These are phyloP conservation scores for Lachancea meyersii DNA, from an alignment of 805 yeast genomes.

Conservation along the genomic window DNA sequence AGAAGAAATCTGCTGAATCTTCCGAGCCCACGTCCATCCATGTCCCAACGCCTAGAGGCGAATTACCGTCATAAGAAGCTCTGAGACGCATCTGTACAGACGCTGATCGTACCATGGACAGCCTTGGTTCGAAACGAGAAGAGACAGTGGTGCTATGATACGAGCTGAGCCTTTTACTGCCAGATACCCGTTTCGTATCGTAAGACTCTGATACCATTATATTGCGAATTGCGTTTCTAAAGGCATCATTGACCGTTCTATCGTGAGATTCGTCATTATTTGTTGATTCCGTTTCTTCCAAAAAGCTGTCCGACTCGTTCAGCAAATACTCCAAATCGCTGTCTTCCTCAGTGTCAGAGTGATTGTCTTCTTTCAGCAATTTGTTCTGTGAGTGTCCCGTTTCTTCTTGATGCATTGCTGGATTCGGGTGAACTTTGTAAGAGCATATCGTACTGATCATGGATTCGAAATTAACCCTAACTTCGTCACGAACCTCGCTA, in stretches of 20 bases:
- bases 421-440: constrained; percentile 7
- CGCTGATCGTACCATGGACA: constrained; percentile 6
- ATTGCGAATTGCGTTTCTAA: constrained; percentile 9
- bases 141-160: not conserved
- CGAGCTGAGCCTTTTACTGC: constrained; percentile 4
- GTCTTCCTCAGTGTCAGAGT: constrained; percentile 1
- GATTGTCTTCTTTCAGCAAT: not conserved
- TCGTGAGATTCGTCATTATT: constrained; percentile 2
- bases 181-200: not conserved
- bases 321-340: constrained; percentile 23
- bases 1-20: not conserved
- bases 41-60: constrained; percentile 1
- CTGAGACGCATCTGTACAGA: constrained; percentile 6
- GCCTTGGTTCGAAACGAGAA: not conserved
- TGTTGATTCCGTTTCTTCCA: constrained; percentile 4
- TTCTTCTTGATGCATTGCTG: not conserved
- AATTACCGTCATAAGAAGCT: not conserved
- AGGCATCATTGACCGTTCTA: constrained; percentile 8
- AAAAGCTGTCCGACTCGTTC: constrained; percentile 10
- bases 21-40: constrained; percentile 10
- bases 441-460: constrained; percentile 26
- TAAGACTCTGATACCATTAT: constrained; percentile 1
- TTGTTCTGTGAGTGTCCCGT: not conserved
- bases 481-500: not conserved
- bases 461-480: constrained; percentile 25